Evolutionary conservation across 1,139 yeast genomes (phyloP).

Genomic region (Blastobotrys serpentis): DNA sequence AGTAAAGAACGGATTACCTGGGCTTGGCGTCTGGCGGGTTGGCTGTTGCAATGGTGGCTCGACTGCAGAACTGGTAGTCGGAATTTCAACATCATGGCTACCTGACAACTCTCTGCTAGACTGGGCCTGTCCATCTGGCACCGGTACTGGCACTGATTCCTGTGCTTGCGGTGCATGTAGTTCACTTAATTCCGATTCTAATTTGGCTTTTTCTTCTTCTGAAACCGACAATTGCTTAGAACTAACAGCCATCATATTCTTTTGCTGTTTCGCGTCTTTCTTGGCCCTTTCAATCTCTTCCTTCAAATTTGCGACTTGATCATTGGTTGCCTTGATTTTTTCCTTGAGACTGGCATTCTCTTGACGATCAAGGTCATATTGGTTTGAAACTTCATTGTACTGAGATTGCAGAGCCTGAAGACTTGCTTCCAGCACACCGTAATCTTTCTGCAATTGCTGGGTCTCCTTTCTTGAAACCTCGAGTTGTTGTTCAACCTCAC

Average conservation of each 20-base stretch:
- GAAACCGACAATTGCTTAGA: conserved; percentile 66
- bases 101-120: conserved; percentile 40
- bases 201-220: conserved; percentile 50
- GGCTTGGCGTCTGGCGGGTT: conserved; percentile 17
- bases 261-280: conserved; percentile 57
- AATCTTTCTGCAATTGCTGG: conserved; percentile 69
- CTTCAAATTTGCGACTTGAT: conserved; percentile 61
- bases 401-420: conserved; percentile 69
- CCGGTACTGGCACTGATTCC: too few species aligned
- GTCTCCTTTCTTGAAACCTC: conserved; percentile 63
- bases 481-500: conserved; percentile 61
- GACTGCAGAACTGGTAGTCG: not conserved
- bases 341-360: conserved; percentile 64
- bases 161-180: conserved; percentile 33
- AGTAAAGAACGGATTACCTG: conserved; percentile 30
- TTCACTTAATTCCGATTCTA: conserved; percentile 43
- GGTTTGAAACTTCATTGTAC: conserved; percentile 58
- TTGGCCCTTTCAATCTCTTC: conserved; percentile 53
- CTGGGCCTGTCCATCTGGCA: too few species aligned
- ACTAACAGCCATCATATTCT: conserved; percentile 62
- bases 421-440: conserved; percentile 78
- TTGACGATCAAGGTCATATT: conserved; percentile 64
- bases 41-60: conserved; percentile 12
- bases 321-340: conserved; percentile 62
- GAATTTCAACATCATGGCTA: conserved; percentile 25